phyloP scores from a whole-genome alignment of 306 rosid genomes.

The Acacia confusa region DNA sequence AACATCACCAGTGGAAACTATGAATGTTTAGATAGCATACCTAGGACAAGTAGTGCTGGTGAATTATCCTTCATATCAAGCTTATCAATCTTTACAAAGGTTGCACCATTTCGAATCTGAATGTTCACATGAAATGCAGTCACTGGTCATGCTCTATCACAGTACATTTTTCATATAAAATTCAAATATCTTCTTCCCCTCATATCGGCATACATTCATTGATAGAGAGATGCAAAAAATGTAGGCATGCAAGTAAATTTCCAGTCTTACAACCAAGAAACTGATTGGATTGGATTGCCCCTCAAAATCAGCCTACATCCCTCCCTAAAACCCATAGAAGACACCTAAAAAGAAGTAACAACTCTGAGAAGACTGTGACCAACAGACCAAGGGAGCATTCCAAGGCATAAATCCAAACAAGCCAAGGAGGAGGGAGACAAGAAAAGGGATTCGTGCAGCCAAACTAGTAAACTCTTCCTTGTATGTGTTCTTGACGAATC shows the following conservation, averaged over 20 bases:
- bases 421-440: background rate
- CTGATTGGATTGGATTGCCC: background rate
- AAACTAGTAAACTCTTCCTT: background rate
- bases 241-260: constrained; percentile 5
- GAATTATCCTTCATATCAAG: constrained; percentile 77
- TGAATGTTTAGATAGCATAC: constrained; percentile 41
- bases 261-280: constrained; percentile 26
- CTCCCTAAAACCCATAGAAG: background rate
- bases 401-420: background rate
- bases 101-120: constrained; percentile 86
- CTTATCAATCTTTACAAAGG: constrained; percentile 81
- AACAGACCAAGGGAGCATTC: background rate
- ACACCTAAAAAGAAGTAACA: background rate
- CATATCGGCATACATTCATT: constrained; percentile 5
- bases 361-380: background rate
- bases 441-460: background rate
- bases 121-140: constrained; percentile 26
- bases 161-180: constrained; percentile 7
- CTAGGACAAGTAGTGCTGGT: constrained; percentile 80
- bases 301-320: background rate
- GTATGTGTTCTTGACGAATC: background rate
- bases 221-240: constrained; percentile 1
- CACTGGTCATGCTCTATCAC: constrained; percentile 18
- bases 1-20: constrained; percentile 20
- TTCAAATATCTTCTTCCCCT: background rate